Base-by-base conservation (phyloP, 2,329 filamentous ascomycete genomes). In the Fusarium humuli region DNA sequence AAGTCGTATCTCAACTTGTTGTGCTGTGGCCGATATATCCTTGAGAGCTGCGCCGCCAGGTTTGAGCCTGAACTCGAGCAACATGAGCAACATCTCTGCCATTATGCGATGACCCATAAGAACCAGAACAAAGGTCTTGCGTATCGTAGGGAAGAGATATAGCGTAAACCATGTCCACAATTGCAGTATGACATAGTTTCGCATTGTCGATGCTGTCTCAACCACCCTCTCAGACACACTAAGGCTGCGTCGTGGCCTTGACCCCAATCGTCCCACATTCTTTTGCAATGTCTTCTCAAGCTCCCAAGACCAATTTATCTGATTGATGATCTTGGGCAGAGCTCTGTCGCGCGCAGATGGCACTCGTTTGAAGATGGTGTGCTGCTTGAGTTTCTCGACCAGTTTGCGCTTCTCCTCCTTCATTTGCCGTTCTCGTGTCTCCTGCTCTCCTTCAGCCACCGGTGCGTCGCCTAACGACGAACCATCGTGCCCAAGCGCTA, bases 281-380 rank as follows among this genome's bases (percentile, higher is more conserved):
- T 92, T 95, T 74, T 97, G 94, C 72, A 99, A 84, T 41, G 97
- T 84, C 72, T 90, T 87, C 67, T 96, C 91, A 61, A 99, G 86
- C 79, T 99, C 97, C 83, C 91, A 94, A 0, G 94, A 94, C 86
- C 96, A 99, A 77, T 99, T 99, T 78, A 98, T 92, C 81, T 98
- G 95, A 74, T 94, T 94, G 71, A 98, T 88, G 62, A 98, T 94
- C 60, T 89, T 89, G 7, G 91, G 87, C 30, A 99, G 83, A 2
- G 92, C 91, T 67, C 89, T 87, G 78, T 99, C 96, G 75, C 97
- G 95, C 64, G 90, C 88, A 2, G 95, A 96, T 4, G 91, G 88
- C 5, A 88, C 83, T 76, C 92, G 92, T 71, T 90, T 90, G 57
- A 92, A 84, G 7, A 99, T 94, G 3, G 92, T 95, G 79, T 99